phyloP scores from a whole-genome alignment of 148 eudicot species.

The Fallopia convolvulus region DNA sequence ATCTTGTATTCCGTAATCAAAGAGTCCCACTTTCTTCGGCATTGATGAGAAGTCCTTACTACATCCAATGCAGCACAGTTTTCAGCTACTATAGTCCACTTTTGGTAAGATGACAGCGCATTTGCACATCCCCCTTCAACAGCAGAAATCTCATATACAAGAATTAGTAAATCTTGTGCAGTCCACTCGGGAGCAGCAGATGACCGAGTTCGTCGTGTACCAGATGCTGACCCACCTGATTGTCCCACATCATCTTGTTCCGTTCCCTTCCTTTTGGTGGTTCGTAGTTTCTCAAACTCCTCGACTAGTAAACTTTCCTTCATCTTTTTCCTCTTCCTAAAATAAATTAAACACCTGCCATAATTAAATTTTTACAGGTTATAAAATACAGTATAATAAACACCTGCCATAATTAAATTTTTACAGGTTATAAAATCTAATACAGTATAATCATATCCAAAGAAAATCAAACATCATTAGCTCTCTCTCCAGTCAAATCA shows the following conservation, averaged over 20 bases:
- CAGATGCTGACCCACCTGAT: slow-evolving; percentile 21
- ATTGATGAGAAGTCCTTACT: slow-evolving; percentile 43
- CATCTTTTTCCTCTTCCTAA: background rate
- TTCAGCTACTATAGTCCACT: slow-evolving; percentile 54
- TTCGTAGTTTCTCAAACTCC: slow-evolving; percentile 5
- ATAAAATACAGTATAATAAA: background rate
- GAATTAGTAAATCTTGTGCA: slow-evolving; percentile 43
- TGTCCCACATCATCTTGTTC: slow-evolving; percentile 14
- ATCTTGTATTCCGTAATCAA: slow-evolving; percentile 32
- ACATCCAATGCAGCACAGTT: slow-evolving; percentile 57
- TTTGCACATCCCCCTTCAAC: slow-evolving; percentile 50
- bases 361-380: background rate
- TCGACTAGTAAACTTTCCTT: background rate
- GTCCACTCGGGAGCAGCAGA: slow-evolving; percentile 58
- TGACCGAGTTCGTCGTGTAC: slow-evolving; percentile 56
- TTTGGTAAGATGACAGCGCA: slow-evolving; percentile 65
- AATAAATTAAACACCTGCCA: background rate
- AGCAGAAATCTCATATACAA: slow-evolving; percentile 51
- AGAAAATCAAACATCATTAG: background rate
- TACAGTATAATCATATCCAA: background rate
- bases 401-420: background rate
- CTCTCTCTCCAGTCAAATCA: background rate
- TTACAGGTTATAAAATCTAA: no score
- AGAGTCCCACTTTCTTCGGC: slow-evolving; percentile 60
- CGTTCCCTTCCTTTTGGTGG: slow-evolving; percentile 4